Base-by-base conservation (phyloP, 257 asterid species). In the Fraxinus anomala region DNA sequence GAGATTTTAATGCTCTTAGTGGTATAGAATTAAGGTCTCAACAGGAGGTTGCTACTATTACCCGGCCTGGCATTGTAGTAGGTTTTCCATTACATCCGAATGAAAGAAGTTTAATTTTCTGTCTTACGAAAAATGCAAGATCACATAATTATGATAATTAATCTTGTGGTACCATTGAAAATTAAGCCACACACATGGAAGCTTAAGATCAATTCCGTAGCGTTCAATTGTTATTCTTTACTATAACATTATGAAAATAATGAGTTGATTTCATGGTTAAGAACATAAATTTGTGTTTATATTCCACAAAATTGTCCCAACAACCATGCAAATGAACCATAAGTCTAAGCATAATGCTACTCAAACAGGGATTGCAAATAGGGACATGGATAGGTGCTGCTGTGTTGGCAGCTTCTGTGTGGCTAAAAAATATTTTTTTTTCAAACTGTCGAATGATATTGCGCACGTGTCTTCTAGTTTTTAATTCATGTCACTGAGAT, bases 31-130 rank as follows among this genome's bases (percentile, higher is more conserved):
- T 34, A 34, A 5, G 37, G 7, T 34, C 37, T 34, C 37, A 34
- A 34, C 37, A 4, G 37, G 37, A 34, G 7, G 99, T 94, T 83
- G 97, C 97, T 28, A 83, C 95, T 77, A 97, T 94, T 80, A 90
- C 96, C 73, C 89, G 96, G 71, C 94, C 90, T 79, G 99, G 98
- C 49, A 88, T 91, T 67, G 96, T 92, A 96, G 99, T 95, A 85
- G 24, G 30, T 61, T 40, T 78, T 49, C 68, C 33, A 36, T 19
- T 59, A 37, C 72, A 65, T 49, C 26, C 28, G n/a, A 36, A 59
- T 51, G 72, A 37, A 36, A 59, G 49, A 36, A 59, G 49, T 56
- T 23, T 19, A 47, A 28, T 31, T 42, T 74, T 26, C 63, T 26
- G 3, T 56, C 40, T 28, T 74, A 23, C 16, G 12, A 67, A 59